Base-by-base conservation (phyloP, 2,329 filamentous ascomycete genomes). In the Zarea fungicola region DNA sequence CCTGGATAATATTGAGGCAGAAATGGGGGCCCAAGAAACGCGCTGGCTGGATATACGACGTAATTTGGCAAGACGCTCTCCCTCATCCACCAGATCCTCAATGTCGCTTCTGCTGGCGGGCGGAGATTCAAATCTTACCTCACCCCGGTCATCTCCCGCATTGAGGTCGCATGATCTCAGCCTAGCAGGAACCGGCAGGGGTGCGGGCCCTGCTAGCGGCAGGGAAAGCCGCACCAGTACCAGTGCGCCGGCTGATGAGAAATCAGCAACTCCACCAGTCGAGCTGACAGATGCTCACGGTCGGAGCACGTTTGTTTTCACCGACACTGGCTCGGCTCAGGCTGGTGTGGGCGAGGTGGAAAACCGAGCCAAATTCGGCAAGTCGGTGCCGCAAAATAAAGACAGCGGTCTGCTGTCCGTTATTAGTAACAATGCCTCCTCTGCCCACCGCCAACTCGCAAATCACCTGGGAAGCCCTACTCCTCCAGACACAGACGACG, bases 11-110 rank as follows among this genome's bases (percentile, higher is more conserved):
- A 65, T 85, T 1, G 82, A 85, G 58, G 69, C 67, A 52, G 82
- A 85, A 61, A 80, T 85, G 73, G 78, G 75, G 1, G 62, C 72
- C 54, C 77, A 85, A 58, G 78, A 82, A 58, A 71, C 70, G 47
- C 74, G 77, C 54, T 85, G 81, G 82, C 73, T 77, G 49, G 66
- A 74, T 42, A 73, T 84, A 65, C 78, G 79, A 49, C 65, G 73
- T 22, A 72, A 75, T 31, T 60, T 82, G 34, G 65, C 68, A 45
- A 72, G 73, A 49, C 71, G 76, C 55, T 81, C 78, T 39, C 46
- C 46, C 13, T 36, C 45, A n/a, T 48, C 46, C n/a, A 42, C 19
- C 29, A 49, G 46, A 49, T 49, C 37, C 29, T 42, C 37, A 9
- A 8, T 21, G 39, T 28, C 29, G 16, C 46, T 35, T 7, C 14